A percentile compares a stretch with the other conserved stretches of the same genome.
Evolutionary conservation across 441 rosid species (phyloP).

Genomic region (Gossypium lobatum): DNA sequence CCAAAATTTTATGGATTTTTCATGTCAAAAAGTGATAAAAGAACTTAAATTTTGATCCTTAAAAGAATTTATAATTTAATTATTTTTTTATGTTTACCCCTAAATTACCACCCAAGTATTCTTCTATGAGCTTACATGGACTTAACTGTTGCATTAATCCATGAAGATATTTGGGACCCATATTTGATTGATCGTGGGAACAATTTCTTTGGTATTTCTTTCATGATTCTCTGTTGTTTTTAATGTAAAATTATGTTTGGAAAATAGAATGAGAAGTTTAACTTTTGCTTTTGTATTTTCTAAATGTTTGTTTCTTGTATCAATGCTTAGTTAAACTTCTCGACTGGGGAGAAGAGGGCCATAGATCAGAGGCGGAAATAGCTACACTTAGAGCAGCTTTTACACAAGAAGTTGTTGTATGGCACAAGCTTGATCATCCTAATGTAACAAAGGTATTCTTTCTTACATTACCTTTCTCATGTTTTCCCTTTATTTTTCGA

Average conservation of each 20-base stretch:
- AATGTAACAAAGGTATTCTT: constrained; percentile 56
- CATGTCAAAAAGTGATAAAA: background rate
- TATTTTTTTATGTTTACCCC: background rate
- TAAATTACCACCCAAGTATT: background rate
- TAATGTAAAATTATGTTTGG: background rate
- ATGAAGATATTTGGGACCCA: background rate
- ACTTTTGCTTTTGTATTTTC: background rate
- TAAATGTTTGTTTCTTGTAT: constrained; percentile 2
- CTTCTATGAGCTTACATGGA: constrained; percentile 4
- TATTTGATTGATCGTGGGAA: background rate
- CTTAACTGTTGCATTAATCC: constrained; percentile 1
- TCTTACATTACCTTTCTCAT: background rate
- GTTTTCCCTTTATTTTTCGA: background rate
- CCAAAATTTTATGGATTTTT: background rate
- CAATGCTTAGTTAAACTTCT: constrained; percentile 55
- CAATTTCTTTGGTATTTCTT: background rate
- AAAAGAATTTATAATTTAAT: background rate
- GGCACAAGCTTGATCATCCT: constrained; percentile 81
- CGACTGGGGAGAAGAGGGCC: constrained; percentile 79
- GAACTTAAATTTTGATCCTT: background rate
- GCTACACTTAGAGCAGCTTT: constrained; percentile 69
- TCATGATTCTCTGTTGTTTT: constrained; percentile 6
- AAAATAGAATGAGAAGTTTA: background rate
- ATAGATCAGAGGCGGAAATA: constrained; percentile 64
- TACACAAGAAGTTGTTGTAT: constrained; percentile 69